Percentiles rank a stretch among this genome's conserved stretches.
These are phyloP conservation scores for Aspergillus coremiiformis DNA, from an alignment of 495 filamentous ascomycete genomes.

Conservation along the genomic window DNA sequence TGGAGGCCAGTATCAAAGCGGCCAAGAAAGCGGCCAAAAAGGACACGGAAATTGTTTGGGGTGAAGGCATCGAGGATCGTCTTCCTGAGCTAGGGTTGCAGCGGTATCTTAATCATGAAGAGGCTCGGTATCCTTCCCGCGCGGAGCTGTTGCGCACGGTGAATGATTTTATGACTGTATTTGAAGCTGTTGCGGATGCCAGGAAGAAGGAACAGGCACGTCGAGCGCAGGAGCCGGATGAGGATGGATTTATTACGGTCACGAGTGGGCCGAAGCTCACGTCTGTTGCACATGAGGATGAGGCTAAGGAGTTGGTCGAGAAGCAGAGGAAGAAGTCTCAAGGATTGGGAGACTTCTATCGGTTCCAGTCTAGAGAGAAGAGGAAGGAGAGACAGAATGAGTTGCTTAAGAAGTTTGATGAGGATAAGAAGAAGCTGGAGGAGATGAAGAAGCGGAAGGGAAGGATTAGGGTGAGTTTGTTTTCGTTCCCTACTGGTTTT, in stretches of 20 bases:
- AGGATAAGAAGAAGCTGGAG: conserved; percentile 47
- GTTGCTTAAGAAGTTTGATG: conserved; percentile 48
- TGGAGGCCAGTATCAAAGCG: conserved; percentile 64
- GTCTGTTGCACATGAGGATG: conserved; percentile 64
- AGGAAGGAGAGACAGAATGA: conserved; percentile 73
- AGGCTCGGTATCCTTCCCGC: conserved; percentile 60
- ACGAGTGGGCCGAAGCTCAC: conserved; percentile 65
- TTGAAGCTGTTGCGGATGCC: conserved; percentile 57
- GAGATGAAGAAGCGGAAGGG: conserved; percentile 46
- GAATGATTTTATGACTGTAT: conserved; percentile 75
- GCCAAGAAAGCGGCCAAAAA: conserved; percentile 53
- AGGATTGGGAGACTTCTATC: conserved; percentile 76
- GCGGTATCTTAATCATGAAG: conserved; percentile 56
- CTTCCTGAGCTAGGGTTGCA: conserved; percentile 50
- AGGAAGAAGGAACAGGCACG: conserved; percentile 54
- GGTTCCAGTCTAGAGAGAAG: conserved; percentile 86
- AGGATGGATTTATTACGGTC: conserved; percentile 93
- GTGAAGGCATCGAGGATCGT: conserved; percentile 47
- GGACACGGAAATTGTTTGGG: conserved; percentile 51
- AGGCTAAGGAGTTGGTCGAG: conserved; percentile 62
- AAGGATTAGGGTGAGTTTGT: conserved; percentile 38
- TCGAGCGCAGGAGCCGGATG: conserved; percentile 70
- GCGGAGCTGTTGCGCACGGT: conserved; percentile 56
- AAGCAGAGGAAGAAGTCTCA: conserved; percentile 65
- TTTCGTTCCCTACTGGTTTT: background rate